Base-by-base conservation (phyloP, 2,329 filamentous ascomycete species). In the Fusarium guadeloupense region DNA sequence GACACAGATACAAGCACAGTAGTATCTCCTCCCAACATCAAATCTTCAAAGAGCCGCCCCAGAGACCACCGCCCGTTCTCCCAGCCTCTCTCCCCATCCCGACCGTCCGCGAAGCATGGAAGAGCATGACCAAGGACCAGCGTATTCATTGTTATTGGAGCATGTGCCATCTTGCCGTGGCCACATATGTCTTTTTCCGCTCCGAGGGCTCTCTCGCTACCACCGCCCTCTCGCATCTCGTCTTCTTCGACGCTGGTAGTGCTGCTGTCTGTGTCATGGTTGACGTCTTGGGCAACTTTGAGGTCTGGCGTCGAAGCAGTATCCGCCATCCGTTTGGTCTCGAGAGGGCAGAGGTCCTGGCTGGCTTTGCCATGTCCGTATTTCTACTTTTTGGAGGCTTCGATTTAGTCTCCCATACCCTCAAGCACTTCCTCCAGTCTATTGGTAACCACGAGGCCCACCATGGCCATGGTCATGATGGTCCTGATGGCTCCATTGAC, bases 1-100 rank as follows among this genome's bases (percentile, higher is more conserved):
- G 95, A 61, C 95, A 99, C 80, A 93, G 95, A 75, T 99, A 99
- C 83, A 97, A 97, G 74, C 94, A 98, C 79, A 96, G 91, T 74
- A 96, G 92, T 74, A 90, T 99, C 53, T 96, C 92, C 17, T 80
- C 86, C 8, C 86, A 89, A 69, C 93, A 98, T 74, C 93, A 97
- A 76, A 96, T 98, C 76, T 97, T 98, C 76, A 91, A 96, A 68
- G 93, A 97, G 74, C 95, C 95, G 7, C 89, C 93, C 0, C 90
- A 87, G 5, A 86, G 93, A 47, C 90, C 93, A 1, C 94, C 95
- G 5, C 85, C 97, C 20, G 90, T 94, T 31, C 85, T 99, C 0
- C 95, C 95, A 2, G 92, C 93, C 50, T 96, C 93, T 26, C 85
- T 99, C 0, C 95, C 95, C 1, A 90, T 97, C 31, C 95, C 95